These are phyloP conservation scores for Parasitella parasitica DNA, from an alignment of 371 early-diverging fungal species.

Conservation along the genomic window DNA sequence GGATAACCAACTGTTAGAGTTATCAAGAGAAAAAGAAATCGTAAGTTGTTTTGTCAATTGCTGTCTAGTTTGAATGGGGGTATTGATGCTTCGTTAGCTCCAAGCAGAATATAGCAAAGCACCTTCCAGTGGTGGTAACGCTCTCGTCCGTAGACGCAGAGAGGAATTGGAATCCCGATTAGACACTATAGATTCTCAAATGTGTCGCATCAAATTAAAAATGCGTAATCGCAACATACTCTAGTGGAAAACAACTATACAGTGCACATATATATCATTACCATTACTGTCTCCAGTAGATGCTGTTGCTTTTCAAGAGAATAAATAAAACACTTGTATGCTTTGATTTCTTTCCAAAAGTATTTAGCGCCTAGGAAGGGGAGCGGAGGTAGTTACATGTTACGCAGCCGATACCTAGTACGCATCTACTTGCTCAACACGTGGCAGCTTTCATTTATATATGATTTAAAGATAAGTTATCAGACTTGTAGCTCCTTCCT, in stretches of 20 bases:
- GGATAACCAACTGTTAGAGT: constrained; percentile 17
- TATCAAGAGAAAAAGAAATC: constrained; percentile 27
- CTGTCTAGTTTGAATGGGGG: too few relatives aligned
- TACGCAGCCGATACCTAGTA: too few relatives aligned
- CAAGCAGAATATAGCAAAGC: constrained; percentile 59
- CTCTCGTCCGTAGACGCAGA: constrained; percentile 48
- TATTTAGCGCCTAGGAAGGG: too few relatives aligned
- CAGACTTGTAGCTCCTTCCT: constrained; percentile 47
- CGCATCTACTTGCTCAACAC: too few relatives aligned
- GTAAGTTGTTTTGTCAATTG: constrained; percentile 7
- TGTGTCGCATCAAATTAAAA: constrained; percentile 44
- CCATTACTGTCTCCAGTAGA: too few relatives aligned
- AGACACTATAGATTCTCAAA: constrained; percentile 44
- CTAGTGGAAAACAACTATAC: constrained; percentile 2
- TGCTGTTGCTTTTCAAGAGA: too few relatives aligned
- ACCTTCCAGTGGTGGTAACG: constrained; percentile 57
- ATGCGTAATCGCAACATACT: constrained; percentile 25
- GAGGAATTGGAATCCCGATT: constrained; percentile 58
- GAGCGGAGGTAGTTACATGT: too few relatives aligned
- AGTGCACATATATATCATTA: too few relatives aligned
- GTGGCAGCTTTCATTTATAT: constrained; percentile 21
- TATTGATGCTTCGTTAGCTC: constrained; percentile 14
- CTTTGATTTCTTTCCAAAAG: too few relatives aligned
- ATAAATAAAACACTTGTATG: too few relatives aligned
- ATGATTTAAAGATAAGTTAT: constrained; percentile 30